Conservation (phyloP, 140 eudicot genomes). For the Flaveria floridana region DNA sequence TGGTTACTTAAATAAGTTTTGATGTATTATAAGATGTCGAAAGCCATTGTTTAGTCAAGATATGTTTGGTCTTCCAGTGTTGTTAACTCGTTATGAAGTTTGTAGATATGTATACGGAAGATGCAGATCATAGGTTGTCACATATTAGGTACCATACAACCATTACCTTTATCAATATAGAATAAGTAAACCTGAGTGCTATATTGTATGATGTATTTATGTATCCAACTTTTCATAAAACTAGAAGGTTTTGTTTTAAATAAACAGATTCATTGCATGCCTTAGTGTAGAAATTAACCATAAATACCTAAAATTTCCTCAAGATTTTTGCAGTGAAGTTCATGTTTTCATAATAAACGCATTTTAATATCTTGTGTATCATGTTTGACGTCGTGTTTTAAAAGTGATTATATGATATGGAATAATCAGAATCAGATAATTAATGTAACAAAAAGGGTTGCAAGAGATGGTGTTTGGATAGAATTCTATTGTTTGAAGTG, state of each 20-base stretch:
- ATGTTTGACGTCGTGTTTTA: background rate
- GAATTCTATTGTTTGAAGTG: background rate
- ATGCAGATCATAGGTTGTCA: background rate
- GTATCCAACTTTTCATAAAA: background rate
- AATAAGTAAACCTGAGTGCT: background rate
- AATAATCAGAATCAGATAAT: background rate
- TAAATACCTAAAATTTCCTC: slow-evolving; percentile 1
- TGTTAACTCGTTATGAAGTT: slow-evolving; percentile 8
- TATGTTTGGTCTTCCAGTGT: slow-evolving; percentile 18
- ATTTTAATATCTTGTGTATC: background rate
- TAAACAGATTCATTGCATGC: slow-evolving; percentile 18
- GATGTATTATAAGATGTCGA: slow-evolving; percentile 13
- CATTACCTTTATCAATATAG: background rate
- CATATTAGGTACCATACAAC: background rate
- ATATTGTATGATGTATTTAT: background rate
- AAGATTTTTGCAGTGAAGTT: background rate
- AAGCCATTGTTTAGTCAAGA: slow-evolving; percentile 25
- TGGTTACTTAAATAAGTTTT: background rate
- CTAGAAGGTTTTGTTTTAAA: slow-evolving; percentile 6
- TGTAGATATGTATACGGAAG: slow-evolving; percentile 6
- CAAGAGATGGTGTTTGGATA: background rate
- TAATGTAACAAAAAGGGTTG: background rate
- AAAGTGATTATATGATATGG: slow-evolving; percentile 5
- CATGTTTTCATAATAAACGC: background rate
- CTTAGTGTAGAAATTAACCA: background rate